These are phyloP conservation scores for Globisporangium echinulatum DNA, from an alignment of 352 stramenopile species.

Conservation along the genomic window DNA sequence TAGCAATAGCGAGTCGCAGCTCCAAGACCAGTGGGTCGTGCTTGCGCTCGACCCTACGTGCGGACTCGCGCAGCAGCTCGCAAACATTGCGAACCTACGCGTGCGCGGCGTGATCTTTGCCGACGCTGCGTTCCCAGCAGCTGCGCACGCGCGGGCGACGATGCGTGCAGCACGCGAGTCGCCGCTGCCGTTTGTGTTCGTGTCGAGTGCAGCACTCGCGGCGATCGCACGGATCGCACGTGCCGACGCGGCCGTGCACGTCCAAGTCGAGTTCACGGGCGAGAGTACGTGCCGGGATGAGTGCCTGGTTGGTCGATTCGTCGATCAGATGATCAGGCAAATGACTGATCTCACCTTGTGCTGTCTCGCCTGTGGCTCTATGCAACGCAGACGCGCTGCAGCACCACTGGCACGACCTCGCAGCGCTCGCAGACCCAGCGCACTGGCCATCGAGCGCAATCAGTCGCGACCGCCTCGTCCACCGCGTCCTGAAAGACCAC, in stretches of 20 bases:
- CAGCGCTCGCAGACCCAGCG: constrained; percentile 26
- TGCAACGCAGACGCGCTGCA: constrained; percentile 34
- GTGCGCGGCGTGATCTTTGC: constrained; percentile 42
- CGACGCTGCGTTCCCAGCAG: constrained; percentile 22
- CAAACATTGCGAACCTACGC: constrained; percentile 28
- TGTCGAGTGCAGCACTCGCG: constrained; percentile 10
- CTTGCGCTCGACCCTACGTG: constrained; percentile 26
- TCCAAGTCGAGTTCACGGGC: constrained; percentile 55
- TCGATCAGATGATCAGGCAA: too few relatives aligned
- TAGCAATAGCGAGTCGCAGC: neutral
- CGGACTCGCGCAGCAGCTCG: constrained; percentile 32
- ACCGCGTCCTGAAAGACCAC: constrained; percentile 74
- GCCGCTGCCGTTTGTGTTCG: constrained; percentile 43
- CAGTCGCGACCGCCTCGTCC: constrained; percentile 48
- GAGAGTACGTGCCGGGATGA: constrained; percentile 37
- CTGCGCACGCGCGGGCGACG: constrained; percentile 3
- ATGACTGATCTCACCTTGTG: neutral
- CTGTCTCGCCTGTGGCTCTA: constrained; percentile 1
- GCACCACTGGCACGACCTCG: constrained; percentile 62
- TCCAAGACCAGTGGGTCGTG: constrained; percentile 24
- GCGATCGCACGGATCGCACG: neutral
- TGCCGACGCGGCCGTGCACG: constrained; percentile 19
- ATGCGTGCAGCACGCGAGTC: constrained; percentile 6
- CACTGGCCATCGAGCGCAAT: constrained; percentile 47
- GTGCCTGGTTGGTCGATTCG: neutral